Evolutionary conservation across 2,329 filamentous ascomycete species (phyloP), one percentile per base, ranked within the genome.

Genomic region (Zymoseptoria pseudotritici): DNA sequence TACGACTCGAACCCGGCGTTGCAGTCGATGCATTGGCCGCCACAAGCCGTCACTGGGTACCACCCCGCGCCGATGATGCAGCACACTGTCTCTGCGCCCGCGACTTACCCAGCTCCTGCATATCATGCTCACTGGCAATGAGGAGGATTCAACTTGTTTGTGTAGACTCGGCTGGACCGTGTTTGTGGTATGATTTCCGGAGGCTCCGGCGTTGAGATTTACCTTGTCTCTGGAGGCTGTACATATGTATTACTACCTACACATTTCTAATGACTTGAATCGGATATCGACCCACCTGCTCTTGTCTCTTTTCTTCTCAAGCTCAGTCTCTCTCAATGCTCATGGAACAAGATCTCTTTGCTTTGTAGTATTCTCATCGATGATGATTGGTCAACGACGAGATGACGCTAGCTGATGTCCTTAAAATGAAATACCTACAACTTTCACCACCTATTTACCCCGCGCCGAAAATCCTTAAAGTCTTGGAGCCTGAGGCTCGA

Each of bases 41-140:
- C 13, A 1, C 36, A 46, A 4, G 13, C 36, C 13, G 36, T n/a
- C 36, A 7, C 36, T 4, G 36, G 13, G 17, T 46, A 46, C 26
- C 26, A 29, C 36, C n/a, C 36, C 36, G 63, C 64, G 11, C 62
- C 62, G 3, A 53, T 62, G 51, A 67, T 68, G 65, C 58, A 65
- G 57, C 61, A 65, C 50, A 61, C 58, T 4, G 59, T 64, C 3
- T 67, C 66, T 3, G 63, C 65, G 2, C 66, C 65, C 11, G 42
- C 62, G 19, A 31, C 53, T 3, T 63, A 62, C 10, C 19, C 62
- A 26, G 53, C 55, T 29, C 50, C 58, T 36, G 19, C 55, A 50
- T 9, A 56, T 58, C n/a, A 49, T 58, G 42, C 21, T 50, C 6
- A 17, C 24, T 49, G n/a, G 19, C 17, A 21, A 50, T 50, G 13